Conservation (phyloP, 169 alveolate genomes). For the Prorocentrum cordatum region DNA sequence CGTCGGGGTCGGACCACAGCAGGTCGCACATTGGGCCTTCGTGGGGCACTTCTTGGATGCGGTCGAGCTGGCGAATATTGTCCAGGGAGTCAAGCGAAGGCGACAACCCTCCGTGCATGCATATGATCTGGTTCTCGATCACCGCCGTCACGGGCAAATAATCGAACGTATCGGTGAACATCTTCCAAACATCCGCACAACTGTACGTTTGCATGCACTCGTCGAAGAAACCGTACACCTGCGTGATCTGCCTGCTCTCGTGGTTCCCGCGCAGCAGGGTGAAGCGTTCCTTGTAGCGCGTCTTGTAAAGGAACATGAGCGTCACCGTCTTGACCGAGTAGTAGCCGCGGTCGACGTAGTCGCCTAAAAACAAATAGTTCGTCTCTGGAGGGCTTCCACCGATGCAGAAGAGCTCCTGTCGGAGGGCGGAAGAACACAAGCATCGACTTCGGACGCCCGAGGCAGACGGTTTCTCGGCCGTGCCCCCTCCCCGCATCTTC, state of each 20-base stretch:
- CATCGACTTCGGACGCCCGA: too few species aligned
- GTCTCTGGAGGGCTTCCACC: constrained; percentile 77
- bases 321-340: constrained; percentile 95
- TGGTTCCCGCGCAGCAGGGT: constrained; percentile 92
- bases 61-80: constrained; percentile 78
- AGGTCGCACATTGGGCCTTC: constrained; percentile 99
- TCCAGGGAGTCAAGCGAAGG: constrained; percentile 89
- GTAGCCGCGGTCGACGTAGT: constrained; percentile 98
- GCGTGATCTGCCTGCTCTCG: constrained; percentile 91
- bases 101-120: constrained; percentile 95
- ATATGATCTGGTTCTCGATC: constrained; percentile 87
- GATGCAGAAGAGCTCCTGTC: constrained; percentile 3
- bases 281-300: constrained; percentile 77
- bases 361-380: constrained; percentile 96
- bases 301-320: constrained; percentile 90
- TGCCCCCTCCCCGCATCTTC: too few species aligned
- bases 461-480: too few species aligned
- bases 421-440: too few species aligned
- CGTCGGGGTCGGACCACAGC: constrained; percentile 94
- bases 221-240: constrained; percentile 92
- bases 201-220: constrained; percentile 93
- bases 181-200: constrained; percentile 87
- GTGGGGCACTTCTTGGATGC: constrained; percentile 90
- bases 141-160: constrained; percentile 91
- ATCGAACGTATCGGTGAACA: constrained; percentile 89